Evolutionary conservation across 139 green algal genomes (phyloP), one percentile per base, ranked within the genome.

Genomic region (Coelastrella sp.): DNA sequence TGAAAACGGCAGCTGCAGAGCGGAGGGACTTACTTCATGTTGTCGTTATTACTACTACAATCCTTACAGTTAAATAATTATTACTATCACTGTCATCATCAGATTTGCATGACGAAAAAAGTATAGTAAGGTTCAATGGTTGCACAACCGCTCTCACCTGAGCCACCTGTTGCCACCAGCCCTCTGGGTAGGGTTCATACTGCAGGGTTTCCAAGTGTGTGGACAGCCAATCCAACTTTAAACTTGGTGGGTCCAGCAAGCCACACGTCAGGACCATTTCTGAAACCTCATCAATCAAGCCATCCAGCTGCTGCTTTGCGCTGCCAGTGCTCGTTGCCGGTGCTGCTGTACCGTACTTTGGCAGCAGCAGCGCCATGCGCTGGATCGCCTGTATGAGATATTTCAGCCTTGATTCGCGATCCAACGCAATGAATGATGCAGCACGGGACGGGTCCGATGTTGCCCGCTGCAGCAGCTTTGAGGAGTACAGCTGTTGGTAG

Each of bases 331-430:
- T 85, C 22, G 82, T 78, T 15, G n/a, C 72, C 9, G 82, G 61
- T 0, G 61, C 24, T 14, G 10, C 57, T 12, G 17, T 87, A 20
- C 19, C 61, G 63, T 87, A 87, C 74, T 78, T 87, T 19, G 82
- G 82, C 82, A 87, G 82, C 82, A 87, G 82, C 82, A 87, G 63
- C 25, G 14, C 82, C 61, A 87, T 61, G 60, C 24, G 68, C 1
- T 65, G 82, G 14, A 78, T 68, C 0, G 8, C 12, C 24, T 75
- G 63, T 10, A 27, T 25, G 0, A 87, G 8, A 27, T 49, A 87
- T 6, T 87, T 22, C 11, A 25, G 81, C 24, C 82, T 61, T 19
- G 72, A 25, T 8, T 25, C 5, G 20, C 24, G 24, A 6, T 11
- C n/a, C 25, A 87, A 35, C 7, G 15, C 25, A 6, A 87, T 6